Conservation (phyloP, 2,329 filamentous ascomycete species). For the Aspergillus ibericus region DNA sequence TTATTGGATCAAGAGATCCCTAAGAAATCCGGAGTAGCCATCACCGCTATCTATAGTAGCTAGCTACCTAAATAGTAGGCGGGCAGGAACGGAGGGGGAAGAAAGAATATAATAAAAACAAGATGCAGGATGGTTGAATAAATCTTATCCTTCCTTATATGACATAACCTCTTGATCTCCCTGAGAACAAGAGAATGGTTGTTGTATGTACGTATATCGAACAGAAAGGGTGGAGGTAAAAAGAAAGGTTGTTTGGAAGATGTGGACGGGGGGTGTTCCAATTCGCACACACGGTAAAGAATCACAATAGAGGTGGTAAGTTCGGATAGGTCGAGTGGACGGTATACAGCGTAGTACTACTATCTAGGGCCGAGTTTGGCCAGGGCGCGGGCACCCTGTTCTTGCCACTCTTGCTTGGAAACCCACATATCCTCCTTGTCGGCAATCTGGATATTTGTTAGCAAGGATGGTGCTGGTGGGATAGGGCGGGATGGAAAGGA, state of each 20-base stretch:
- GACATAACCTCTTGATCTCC: constrained; percentile 4
- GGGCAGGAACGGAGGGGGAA: background rate
- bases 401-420: constrained; percentile 93
- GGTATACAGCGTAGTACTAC: constrained; percentile 16
- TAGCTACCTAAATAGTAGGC: too few relatives aligned
- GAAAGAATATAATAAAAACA: background rate
- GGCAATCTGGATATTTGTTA: constrained; percentile 64
- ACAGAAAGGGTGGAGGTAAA: constrained; percentile 12
- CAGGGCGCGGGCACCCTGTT: constrained; percentile 79
- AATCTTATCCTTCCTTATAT: constrained; percentile 1
- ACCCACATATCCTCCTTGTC: constrained; percentile 99
- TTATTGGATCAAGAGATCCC: too few relatives aligned
- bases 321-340: background rate
- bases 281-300: background rate
- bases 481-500: background rate
- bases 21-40: too few relatives aligned
- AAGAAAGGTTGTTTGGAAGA: constrained; percentile 21
- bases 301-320: background rate
- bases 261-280: constrained; percentile 11
- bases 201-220: constrained; percentile 13
- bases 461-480: background rate
- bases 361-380: constrained; percentile 92
- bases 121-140: background rate
- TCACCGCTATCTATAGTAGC: too few relatives aligned
- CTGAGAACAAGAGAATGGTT: background rate